Evolutionary conservation across 768 basidiomycete species (phyloP).

Genomic region (Melanogaster broomeanus): DNA sequence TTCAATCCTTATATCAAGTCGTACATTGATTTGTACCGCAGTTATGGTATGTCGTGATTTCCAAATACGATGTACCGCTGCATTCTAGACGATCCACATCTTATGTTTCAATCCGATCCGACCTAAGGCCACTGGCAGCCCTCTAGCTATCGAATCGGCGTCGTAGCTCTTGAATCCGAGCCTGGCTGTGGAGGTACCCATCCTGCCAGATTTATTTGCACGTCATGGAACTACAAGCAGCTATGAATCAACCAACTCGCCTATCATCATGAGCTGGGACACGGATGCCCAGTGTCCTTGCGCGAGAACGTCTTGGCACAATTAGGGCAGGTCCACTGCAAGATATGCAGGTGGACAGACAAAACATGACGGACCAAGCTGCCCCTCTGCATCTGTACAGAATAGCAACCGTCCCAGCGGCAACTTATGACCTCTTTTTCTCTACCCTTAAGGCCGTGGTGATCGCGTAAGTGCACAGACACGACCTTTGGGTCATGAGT

Average conservation of each 20-base stretch:
- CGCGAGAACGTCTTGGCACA: not conserved
- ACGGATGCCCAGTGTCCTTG: not conserved
- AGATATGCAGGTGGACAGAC: constrained; percentile 14
- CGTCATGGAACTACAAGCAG: not conserved
- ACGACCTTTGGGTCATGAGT: constrained; percentile 1
- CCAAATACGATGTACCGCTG: too few relatives aligned
- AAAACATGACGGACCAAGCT: constrained; percentile 20
- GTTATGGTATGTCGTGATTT: not conserved
- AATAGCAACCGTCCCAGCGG: constrained; percentile 13
- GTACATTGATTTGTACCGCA: not conserved
- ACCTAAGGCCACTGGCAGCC: too few relatives aligned
- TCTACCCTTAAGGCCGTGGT: constrained; percentile 15
- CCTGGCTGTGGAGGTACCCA: too few relatives aligned
- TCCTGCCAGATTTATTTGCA: too few relatives aligned
- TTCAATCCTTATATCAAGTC: not conserved
- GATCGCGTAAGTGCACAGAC: constrained; percentile 11
- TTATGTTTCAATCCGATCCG: too few relatives aligned
- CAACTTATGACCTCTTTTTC: constrained; percentile 13
- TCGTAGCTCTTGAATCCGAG: too few relatives aligned
- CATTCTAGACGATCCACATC: too few relatives aligned
- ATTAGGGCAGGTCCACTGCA: not conserved
- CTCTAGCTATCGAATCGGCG: too few relatives aligned
- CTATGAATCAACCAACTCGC: not conserved
- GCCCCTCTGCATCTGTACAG: constrained; percentile 17
- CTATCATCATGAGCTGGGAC: not conserved